Base-by-base conservation (phyloP, 306 rosid genomes). In the Gastrolobium bilobum region DNA sequence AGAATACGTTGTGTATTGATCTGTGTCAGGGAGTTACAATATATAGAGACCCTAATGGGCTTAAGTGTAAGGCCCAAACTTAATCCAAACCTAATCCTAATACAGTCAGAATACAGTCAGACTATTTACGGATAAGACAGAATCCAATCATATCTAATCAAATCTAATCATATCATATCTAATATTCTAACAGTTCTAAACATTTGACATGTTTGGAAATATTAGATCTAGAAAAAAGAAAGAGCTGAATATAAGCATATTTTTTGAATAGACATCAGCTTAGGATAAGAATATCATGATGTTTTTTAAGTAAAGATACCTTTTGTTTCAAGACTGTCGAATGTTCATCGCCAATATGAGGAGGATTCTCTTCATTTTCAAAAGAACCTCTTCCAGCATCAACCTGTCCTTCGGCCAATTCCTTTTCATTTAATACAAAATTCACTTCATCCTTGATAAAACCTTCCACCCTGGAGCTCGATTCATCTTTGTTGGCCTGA, bases 401-500 rank as follows among this genome's bases (percentile, higher is more conserved):
- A 57, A 72, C 74, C 57, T 5, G 63, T 74, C 13, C 58, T 75
- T 51, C 3, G 4, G 30, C 20, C 38, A 48, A 48, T 68, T 74
- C 71, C 34, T 61, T 33, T 71, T 38, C 86, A 78, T 73, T 73
- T 73, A 54, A 52, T 33, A 57, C 33, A 81, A 48, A 73, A 70
- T 46, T 63, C 20, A 46, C n/a, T 31, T 78, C 83, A 48, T 73
- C 79, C 34, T 76, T 65, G 53, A 77, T 61, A 82, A 71, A 57
- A 77, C 67, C 81, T 70, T 71, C 82, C 7, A 66, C 58, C 62
- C 74, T 61, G 11, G 84, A 77, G 84, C 78, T 74, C 65, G 88
- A 72, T 46, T 15, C 68, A 33, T 54, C 83, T 57, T 75, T 73
- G 38, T 47, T 47, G 26, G 52, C 62, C 80, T 34, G 73, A 73